Evolutionary conservation across 1,284 basidiomycete genomes (phyloP).

Genomic region (Fomitiporia mediterranea): DNA sequence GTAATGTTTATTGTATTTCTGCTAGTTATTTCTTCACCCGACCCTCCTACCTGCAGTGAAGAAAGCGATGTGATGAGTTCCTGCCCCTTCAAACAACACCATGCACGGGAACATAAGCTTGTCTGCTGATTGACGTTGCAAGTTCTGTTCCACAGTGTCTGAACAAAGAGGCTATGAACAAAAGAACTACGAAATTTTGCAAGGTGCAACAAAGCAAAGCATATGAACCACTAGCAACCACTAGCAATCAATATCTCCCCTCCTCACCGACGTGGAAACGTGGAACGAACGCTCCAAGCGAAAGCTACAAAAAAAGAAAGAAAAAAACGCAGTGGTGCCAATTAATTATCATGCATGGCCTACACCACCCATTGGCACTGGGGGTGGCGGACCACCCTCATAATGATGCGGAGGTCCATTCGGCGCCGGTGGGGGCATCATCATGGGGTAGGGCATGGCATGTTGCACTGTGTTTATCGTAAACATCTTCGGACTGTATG

Average conservation of each 20-base stretch:
- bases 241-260: neutral
- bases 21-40: neutral
- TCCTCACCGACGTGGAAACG: no score
- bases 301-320: neutral
- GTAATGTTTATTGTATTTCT: neutral
- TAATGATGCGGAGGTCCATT: constrained; percentile 62
- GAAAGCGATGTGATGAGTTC: neutral
- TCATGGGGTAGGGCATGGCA: constrained; percentile 78
- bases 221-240: neutral
- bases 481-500: constrained; percentile 26
- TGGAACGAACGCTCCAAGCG: no score
- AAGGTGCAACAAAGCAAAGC: neutral
- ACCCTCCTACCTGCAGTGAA: neutral
- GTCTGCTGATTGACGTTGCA: neutral
- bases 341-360: constrained; percentile 50
- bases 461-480: constrained; percentile 59
- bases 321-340: neutral
- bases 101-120: neutral
- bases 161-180: constrained; percentile 13
- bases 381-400: constrained; percentile 63
- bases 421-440: constrained; percentile 75
- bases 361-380: constrained; percentile 59
- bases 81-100: no score
- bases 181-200: neutral
- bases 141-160: neutral